Percentiles rank a stretch among this genome's conserved stretches.
Conservation (phyloP, 1,139 yeast species). For the Protomyces inouyei region DNA sequence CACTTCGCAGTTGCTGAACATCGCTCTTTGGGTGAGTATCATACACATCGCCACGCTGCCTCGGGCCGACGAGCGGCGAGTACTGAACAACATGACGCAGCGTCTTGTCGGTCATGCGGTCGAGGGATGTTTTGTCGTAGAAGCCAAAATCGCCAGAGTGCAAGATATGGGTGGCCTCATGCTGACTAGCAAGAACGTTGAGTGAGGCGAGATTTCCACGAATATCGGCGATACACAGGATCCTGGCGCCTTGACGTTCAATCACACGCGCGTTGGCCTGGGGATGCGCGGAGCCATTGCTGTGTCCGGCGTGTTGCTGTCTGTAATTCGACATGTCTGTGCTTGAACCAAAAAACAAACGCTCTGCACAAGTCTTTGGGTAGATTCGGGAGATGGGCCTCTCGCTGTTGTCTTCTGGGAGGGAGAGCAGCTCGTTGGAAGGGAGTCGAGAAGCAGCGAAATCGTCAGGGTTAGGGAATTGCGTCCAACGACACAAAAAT, state of each 20-base stretch:
- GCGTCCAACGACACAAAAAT: no score
- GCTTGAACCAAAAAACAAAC: no score
- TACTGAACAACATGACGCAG: constrained; percentile 64
- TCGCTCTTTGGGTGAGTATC: constrained; percentile 38
- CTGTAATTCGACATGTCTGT: neutral
- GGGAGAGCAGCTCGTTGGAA: no score
- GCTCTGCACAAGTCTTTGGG: no score
- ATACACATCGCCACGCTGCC: constrained; percentile 15
- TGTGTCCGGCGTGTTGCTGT: constrained; percentile 5
- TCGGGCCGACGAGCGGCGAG: constrained; percentile 46
- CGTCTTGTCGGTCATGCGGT: constrained; percentile 44
- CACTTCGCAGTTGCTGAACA: constrained; percentile 42
- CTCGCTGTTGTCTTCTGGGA: no score
- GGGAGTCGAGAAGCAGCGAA: no score
- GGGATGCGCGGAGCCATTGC: neutral
- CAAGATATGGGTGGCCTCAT: constrained; percentile 51
- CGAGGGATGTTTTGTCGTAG: constrained; percentile 58
- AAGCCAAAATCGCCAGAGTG: constrained; percentile 82
- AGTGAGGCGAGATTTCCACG: constrained; percentile 45
- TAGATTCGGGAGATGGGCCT: no score
- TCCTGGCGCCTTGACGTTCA: constrained; percentile 35
- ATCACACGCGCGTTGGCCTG: neutral
- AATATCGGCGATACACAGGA: constrained; percentile 48
- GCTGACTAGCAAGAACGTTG: constrained; percentile 47
- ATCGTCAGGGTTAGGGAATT: no score